Base-by-base conservation (phyloP, 371 early-diverging fungal species). In the Chytridium lagenaria region DNA sequence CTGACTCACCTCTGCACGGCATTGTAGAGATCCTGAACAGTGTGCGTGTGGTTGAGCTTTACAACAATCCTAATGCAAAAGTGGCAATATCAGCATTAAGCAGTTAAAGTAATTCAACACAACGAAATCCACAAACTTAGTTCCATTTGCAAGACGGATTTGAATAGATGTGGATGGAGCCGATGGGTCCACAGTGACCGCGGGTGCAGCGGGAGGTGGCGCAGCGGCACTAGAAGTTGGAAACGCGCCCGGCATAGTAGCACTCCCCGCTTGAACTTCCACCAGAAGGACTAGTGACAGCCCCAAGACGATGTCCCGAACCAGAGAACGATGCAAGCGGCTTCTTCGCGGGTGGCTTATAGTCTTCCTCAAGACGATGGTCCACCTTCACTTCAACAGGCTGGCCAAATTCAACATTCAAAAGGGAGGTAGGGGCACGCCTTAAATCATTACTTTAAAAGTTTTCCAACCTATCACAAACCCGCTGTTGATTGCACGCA, bases 401-500 rank as follows among this genome's bases (percentile, higher is more conserved):
- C 73, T 98, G 97, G 39, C 95, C 96, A 59, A 90, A 92, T 7
- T 85, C 87, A n/a, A 97, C 93, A 76, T 96, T 94, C 52, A 98
- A 85, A 40, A 92, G 84, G n/a, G 90, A 85, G 63, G 96, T 93
- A 34, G 88, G 85, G 1, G 95, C 96, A 0, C 92, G 91, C 1
- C 95, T 92, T 70, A 23, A n/a, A n/a, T 22, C 34, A 30, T 15
- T 61, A 57, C 16, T n/a, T n/a, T n/a, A n/a, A n/a, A n/a, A n/a
- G n/a, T n/a, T n/a, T n/a, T n/a, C n/a, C n/a, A 68, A 69, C 66
- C 23, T 2, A 57, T 37, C 26, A 36, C 7, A 23, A 3, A 93
- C 93, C 96, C 98, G 67, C 88, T 89, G 68, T 95, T 92, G 70
- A 98, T 94, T 15, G 92, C 89, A 55, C 88, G 83, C 75, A 98